phyloP scores from a whole-genome alignment of 768 basidiomycete species.

The Ramaria sp. region DNA sequence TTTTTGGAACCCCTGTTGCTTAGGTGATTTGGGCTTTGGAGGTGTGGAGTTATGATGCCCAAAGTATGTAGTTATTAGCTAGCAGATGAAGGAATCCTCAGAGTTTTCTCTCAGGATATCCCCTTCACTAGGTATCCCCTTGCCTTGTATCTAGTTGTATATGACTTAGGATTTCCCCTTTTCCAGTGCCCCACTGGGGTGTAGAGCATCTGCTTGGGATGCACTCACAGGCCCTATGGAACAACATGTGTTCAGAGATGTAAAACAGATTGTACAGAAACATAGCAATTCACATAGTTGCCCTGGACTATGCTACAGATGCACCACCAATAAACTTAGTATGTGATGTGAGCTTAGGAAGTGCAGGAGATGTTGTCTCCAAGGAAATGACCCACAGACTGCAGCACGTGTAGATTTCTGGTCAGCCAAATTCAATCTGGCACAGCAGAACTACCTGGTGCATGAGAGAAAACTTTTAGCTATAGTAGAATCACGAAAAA shows the following conservation, averaged over 20 bases:
- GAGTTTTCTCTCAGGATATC: no score
- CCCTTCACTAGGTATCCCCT: no score
- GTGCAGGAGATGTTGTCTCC: conserved; percentile 21
- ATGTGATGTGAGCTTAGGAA: conserved; percentile 22
- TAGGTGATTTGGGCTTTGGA: no score
- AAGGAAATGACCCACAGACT: conserved; percentile 18
- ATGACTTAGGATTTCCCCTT: no score
- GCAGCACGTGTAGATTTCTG: conserved; percentile 23
- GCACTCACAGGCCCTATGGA: no score
- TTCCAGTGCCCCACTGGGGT: no score
- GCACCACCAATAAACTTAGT: conserved; percentile 19
- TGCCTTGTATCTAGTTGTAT: no score
- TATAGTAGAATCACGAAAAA: conserved; percentile 21
- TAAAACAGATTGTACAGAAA: conserved; percentile 15
- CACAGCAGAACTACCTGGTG: conserved; percentile 25
- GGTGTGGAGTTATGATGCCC: no score
- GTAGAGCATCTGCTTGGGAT: no score
- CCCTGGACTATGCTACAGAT: neutral
- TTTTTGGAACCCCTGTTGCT: no score
- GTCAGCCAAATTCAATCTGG: conserved; percentile 19
- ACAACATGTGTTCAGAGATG: conserved; percentile 22
- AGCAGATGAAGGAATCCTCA: no score
- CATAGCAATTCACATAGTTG: neutral
- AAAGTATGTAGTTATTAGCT: no score
- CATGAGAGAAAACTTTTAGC: conserved; percentile 31